Conservation (phyloP, 352 stramenopile species). For the Phytophthora foliorum region DNA sequence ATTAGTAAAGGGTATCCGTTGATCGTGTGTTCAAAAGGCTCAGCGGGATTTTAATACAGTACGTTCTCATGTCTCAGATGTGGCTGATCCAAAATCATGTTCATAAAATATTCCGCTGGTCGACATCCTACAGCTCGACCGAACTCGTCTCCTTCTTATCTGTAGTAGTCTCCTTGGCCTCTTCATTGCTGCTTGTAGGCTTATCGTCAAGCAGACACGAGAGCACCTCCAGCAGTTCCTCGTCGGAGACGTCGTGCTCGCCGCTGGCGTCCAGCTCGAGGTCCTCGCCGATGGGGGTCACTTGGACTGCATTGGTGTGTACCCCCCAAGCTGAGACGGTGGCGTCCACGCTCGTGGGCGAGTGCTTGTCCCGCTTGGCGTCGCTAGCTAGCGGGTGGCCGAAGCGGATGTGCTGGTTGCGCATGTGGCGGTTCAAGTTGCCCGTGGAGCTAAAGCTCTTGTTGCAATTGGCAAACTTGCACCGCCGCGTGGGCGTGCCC, state of each 20-base stretch:
- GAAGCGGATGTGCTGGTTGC: constrained; percentile 56
- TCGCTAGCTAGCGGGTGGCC: constrained; percentile 34
- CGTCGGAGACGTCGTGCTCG: constrained; percentile 31
- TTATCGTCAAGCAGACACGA: constrained; percentile 48
- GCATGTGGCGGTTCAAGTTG: constrained; percentile 71
- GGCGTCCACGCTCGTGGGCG: constrained; percentile 33
- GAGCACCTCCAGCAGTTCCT: constrained; percentile 49
- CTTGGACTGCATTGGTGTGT: constrained; percentile 5
- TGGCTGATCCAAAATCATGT: not conserved
- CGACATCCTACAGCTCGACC: constrained; percentile 1
- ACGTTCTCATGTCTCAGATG: too few species aligned
- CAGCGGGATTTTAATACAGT: too few species aligned
- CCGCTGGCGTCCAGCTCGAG: constrained; percentile 25
- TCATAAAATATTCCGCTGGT: not conserved
- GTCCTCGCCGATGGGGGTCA: constrained; percentile 20
- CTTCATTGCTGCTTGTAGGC: constrained; percentile 7
- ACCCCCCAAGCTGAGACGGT: constrained; percentile 16
- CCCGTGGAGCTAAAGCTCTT: constrained; percentile 76
- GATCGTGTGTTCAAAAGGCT: too few species aligned
- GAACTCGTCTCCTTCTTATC: constrained; percentile 9
- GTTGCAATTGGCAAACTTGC: constrained; percentile 51
- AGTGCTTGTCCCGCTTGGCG: constrained; percentile 19
- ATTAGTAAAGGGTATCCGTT: too few species aligned
- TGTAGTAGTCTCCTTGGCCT: not conserved
- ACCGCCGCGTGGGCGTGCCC: constrained; percentile 44